Evolutionary conservation across 768 basidiomycete species (phyloP).

Genomic region (Termitomyces heimii): DNA sequence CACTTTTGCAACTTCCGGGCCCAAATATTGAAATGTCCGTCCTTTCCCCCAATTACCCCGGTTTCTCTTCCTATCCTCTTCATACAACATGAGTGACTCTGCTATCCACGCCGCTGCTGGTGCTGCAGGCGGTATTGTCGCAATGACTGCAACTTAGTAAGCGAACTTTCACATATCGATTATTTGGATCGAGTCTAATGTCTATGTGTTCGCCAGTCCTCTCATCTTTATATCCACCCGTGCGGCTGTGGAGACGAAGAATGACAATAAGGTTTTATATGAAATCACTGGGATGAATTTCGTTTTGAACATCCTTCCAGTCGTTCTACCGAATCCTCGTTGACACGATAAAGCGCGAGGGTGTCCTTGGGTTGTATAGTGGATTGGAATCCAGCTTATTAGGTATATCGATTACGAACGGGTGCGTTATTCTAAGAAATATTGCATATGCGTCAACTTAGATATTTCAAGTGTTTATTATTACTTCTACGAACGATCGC

Average conservation of each 20-base stretch:
- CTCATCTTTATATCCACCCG: constrained; percentile 90
- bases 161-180: constrained; percentile 28
- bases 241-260: constrained; percentile 85
- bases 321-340: constrained; percentile 59
- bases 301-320: constrained; percentile 26
- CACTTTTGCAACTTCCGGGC: constrained; percentile 4
- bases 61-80: not conserved
- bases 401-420: constrained; percentile 92
- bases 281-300: not conserved
- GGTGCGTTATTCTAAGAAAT: constrained; percentile 35
- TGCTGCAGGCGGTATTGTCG: constrained; percentile 81
- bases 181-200: constrained; percentile 5
- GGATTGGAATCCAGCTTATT: constrained; percentile 82
- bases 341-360: constrained; percentile 81
- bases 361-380: constrained; percentile 77
- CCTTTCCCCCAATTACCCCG: not conserved
- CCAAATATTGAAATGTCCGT: not conserved
- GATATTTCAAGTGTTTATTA: constrained; percentile 72
- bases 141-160: constrained; percentile 89
- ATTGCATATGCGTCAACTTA: not conserved
- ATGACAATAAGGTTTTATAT: constrained; percentile 32
- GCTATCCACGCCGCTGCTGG: constrained; percentile 85
- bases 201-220: constrained; percentile 46
- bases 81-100: constrained; percentile 59
- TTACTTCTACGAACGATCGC: constrained; percentile 80